Conservation (phyloP, 139 green algal genomes). For the Tetradesmus obliquus region DNA sequence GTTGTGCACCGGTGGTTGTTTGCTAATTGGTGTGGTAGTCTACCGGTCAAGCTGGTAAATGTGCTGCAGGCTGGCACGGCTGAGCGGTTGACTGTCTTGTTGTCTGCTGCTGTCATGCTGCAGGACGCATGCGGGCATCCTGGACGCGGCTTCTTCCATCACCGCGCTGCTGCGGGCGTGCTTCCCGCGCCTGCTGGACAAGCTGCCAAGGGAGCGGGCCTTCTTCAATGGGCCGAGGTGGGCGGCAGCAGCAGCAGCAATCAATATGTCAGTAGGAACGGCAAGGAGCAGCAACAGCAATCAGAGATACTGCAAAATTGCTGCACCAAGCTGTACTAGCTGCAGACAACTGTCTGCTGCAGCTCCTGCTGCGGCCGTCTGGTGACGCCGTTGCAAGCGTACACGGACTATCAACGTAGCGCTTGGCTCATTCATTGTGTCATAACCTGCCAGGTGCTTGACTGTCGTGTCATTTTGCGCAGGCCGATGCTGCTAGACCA, state of each 20-base stretch:
- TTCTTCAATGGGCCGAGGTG: constrained; percentile 67
- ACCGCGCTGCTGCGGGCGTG: constrained; percentile 68
- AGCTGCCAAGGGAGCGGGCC: constrained; percentile 65
- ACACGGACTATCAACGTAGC: too few species aligned
- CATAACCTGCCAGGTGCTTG: too few species aligned
- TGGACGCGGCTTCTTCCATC: constrained; percentile 69
- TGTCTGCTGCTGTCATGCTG: not conserved
- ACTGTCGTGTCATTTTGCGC: too few species aligned
- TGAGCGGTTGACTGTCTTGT: not conserved
- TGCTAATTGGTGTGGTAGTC: not conserved
- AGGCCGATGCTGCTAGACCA: constrained; percentile 32
- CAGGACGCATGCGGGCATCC: constrained; percentile 60
- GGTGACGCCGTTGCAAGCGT: too few species aligned
- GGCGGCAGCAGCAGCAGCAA: not conserved
- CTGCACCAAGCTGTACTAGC: not conserved
- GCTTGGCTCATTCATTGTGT: too few species aligned
- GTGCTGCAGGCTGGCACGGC: not conserved
- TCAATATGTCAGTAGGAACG: too few species aligned
- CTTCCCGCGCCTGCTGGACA: constrained; percentile 74
- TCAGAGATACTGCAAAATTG: too few species aligned
- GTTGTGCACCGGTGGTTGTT: not conserved
- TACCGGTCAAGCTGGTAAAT: not conserved
- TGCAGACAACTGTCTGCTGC: not conserved
- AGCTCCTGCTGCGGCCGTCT: too few species aligned
- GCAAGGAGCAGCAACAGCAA: not conserved